phyloP scores from a whole-genome alignment of 75 land plant species.

The Pinus taeda region DNA sequence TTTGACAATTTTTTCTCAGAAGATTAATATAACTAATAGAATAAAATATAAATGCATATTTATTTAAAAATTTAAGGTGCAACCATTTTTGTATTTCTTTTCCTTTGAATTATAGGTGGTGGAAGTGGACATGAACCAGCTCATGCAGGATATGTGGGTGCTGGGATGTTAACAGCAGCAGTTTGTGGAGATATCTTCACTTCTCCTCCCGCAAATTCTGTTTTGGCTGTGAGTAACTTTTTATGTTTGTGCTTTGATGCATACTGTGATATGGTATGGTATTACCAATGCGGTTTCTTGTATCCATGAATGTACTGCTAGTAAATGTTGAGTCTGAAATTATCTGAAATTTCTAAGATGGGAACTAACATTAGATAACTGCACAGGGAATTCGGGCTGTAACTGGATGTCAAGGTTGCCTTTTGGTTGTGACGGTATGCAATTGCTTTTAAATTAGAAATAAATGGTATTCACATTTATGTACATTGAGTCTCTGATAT shows the following conservation, averaged over 20 bases:
- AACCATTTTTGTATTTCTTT: neutral
- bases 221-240: conserved; percentile 70
- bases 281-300: neutral
- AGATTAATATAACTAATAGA: too few species aligned
- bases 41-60: too few species aligned
- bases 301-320: neutral
- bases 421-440: conserved; percentile 86
- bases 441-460: neutral
- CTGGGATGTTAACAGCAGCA: conserved; percentile 98
- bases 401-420: conserved; percentile 90
- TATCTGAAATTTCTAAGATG: too few species aligned
- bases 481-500: neutral
- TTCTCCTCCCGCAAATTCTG: conserved; percentile 80
- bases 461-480: neutral
- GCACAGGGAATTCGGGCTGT: conserved; percentile 93
- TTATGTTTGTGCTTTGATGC: conserved; percentile 1
- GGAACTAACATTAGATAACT: neutral
- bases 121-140: conserved; percentile 99
- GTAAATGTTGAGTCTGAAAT: neutral
- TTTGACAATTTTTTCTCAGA: too few species aligned
- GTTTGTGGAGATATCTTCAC: conserved; percentile 94
- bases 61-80: too few species aligned
- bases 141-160: conserved; percentile 97
- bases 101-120: conserved; percentile 64
- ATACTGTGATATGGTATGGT: neutral